These are phyloP conservation scores for Suhomyces taliae DNA, from an alignment of 1,139 yeast species.

Conservation along the genomic window DNA sequence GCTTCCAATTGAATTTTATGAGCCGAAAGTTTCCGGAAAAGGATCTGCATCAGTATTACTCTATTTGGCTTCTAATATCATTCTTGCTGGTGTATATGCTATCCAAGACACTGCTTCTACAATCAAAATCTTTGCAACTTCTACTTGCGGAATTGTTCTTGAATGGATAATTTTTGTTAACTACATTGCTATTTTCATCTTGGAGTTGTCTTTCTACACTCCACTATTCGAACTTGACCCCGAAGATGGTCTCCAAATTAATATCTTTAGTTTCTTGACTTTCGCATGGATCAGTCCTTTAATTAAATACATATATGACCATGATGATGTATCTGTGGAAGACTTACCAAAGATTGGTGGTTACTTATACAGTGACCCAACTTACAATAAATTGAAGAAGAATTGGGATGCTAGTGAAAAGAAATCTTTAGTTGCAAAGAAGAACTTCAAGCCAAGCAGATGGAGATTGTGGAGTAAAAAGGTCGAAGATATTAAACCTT, in stretches of 20 bases:
- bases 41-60: conserved; percentile 15
- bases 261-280: conserved; percentile 23
- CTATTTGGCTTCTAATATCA: conserved; percentile 10
- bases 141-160: conserved; percentile 6
- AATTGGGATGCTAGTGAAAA: conserved; percentile 10
- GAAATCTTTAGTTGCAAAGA: conserved; percentile 1
- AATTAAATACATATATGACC: conserved; percentile 21
- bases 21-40: conserved; percentile 7
- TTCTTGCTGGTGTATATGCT: conserved; percentile 9
- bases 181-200: conserved; percentile 11
- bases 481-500: conserved; percentile 15
- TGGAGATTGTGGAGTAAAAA: conserved; percentile 4
- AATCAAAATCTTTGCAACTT: conserved; percentile 15
- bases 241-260: conserved; percentile 15
- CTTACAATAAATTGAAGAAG: conserved; percentile 5
- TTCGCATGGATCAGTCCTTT: conserved; percentile 28
- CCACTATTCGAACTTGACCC: conserved; percentile 18
- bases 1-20: conserved; percentile 11
- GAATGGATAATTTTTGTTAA: conserved; percentile 13
- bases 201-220: conserved; percentile 19
- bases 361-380: conserved; percentile 9
- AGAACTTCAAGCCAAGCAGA: conserved; percentile 4
- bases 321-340: conserved; percentile 21
- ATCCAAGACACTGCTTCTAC: conserved; percentile 20
- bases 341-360: conserved; percentile 20